A percentile compares a stretch with the other conserved stretches of the same genome.
Conservation (phyloP, 2,329 filamentous ascomycete species). For the Fusarium sp. region DNA sequence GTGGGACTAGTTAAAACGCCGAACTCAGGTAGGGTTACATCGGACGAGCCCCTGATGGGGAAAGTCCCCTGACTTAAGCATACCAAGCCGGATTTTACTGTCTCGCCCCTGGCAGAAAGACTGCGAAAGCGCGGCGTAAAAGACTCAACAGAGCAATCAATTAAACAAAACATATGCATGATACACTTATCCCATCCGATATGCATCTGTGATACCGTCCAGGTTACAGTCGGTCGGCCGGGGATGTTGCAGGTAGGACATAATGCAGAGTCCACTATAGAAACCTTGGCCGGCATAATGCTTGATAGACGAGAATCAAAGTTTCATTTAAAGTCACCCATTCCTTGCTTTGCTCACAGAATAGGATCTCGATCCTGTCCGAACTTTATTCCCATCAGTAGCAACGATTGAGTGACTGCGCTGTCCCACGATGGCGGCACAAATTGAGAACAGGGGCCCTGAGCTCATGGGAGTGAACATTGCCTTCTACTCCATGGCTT, state of each 20-base stretch:
- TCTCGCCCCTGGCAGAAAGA: background rate
- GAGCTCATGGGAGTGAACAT: slow-evolving; percentile 51
- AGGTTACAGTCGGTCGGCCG: slow-evolving; percentile 8
- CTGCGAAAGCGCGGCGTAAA: background rate
- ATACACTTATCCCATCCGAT: background rate
- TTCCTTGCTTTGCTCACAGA: background rate
- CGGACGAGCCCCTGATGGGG: background rate
- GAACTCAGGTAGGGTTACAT: background rate
- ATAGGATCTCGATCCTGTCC: slow-evolving; percentile 11
- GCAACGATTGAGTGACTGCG: background rate
- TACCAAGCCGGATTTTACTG: background rate
- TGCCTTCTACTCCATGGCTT: slow-evolving; percentile 43
- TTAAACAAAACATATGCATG: slow-evolving; percentile 8
- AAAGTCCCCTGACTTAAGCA: background rate
- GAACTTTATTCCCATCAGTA: slow-evolving; percentile 8
- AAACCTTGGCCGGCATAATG: background rate
- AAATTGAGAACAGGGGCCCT: slow-evolving; percentile 47
- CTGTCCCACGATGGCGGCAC: slow-evolving; percentile 24
- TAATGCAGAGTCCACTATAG: background rate
- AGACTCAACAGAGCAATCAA: slow-evolving; percentile 2
- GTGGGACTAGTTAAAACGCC: background rate
- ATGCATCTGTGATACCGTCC: background rate
- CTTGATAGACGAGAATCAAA: background rate
- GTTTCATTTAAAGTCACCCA: slow-evolving; percentile 24
- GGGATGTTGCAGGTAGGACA: slow-evolving; percentile 3